Evolutionary conservation across 2,329 filamentous ascomycete genomes (phyloP).

Genomic region (Fusarium succisae): DNA sequence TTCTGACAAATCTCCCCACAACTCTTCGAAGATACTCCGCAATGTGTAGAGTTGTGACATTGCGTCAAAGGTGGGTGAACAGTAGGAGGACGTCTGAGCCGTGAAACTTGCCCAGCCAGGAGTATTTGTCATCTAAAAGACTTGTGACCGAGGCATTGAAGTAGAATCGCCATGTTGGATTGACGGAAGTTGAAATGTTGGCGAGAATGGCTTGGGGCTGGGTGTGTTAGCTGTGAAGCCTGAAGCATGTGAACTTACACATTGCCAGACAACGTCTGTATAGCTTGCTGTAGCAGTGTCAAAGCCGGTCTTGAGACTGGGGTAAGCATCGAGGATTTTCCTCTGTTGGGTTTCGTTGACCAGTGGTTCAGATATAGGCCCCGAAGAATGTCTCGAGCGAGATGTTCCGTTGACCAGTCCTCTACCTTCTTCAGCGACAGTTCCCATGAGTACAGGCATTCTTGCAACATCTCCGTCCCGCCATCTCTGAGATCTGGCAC

Average conservation of each 20-base stretch:
- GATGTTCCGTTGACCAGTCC: slow-evolving; percentile 35
- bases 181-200: slow-evolving; percentile 29
- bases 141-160: slow-evolving; percentile 40
- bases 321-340: slow-evolving; percentile 31
- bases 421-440: slow-evolving; percentile 39
- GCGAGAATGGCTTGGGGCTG: slow-evolving; percentile 41
- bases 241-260: slow-evolving; percentile 31
- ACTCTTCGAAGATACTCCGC: slow-evolving; percentile 35
- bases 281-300: slow-evolving; percentile 41
- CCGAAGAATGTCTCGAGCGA: slow-evolving; percentile 31
- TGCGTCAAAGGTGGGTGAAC: slow-evolving; percentile 32
- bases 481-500: slow-evolving; percentile 33
- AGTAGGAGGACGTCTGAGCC: slow-evolving; percentile 39
- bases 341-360: slow-evolving; percentile 10
- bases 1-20: slow-evolving; percentile 39
- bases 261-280: slow-evolving; percentile 43
- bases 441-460: slow-evolving; percentile 41
- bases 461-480: slow-evolving; percentile 12
- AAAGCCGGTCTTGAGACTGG: slow-evolving; percentile 29
- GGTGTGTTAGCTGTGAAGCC: not conserved
- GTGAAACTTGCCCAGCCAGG: slow-evolving; percentile 43
- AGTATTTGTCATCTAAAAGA: slow-evolving; percentile 29
- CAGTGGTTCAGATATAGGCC: slow-evolving; percentile 14
- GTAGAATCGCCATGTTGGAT: slow-evolving; percentile 41
- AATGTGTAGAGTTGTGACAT: slow-evolving; percentile 35